Conservation (phyloP, 495 filamentous ascomycete genomes). For the Astrothelium subdiscretum region DNA sequence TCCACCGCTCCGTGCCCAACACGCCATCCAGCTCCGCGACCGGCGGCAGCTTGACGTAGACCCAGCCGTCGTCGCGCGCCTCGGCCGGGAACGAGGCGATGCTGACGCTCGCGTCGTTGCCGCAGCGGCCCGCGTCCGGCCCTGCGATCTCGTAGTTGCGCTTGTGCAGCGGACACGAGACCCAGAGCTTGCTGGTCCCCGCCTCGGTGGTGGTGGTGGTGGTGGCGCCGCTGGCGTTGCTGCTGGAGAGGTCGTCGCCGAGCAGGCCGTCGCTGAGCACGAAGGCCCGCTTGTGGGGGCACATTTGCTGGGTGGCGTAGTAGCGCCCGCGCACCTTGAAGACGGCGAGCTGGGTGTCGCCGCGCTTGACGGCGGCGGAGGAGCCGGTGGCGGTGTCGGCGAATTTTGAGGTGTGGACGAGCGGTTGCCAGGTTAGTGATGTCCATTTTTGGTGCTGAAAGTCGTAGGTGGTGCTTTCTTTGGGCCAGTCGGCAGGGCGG, state of each 20-base stretch:
- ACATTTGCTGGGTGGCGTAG: constrained; percentile 97
- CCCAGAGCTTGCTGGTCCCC: constrained; percentile 69
- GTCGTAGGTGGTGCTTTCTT: constrained; percentile 54
- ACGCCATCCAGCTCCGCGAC: constrained; percentile 75
- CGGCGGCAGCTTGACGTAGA: constrained; percentile 78
- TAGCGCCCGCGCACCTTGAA: constrained; percentile 77
- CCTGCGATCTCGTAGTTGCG: constrained; percentile 75
- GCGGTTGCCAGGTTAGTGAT: constrained; percentile 68
- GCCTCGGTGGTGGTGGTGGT: too few relatives aligned
- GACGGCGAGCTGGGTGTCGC: constrained; percentile 84
- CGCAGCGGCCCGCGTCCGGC: constrained; percentile 57
- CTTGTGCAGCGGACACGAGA: constrained; percentile 89
- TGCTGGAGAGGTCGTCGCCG: constrained; percentile 45
- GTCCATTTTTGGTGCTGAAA: constrained; percentile 70
- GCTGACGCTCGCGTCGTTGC: constrained; percentile 62
- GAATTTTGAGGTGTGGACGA: constrained; percentile 66
- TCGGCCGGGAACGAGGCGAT: constrained; percentile 82
- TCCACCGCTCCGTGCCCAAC: constrained; percentile 75
- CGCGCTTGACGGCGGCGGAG: constrained; percentile 65
- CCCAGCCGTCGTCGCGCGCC: constrained; percentile 64
- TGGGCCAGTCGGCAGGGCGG: constrained; percentile 77
- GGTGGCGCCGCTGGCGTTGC: constrained; percentile 9
- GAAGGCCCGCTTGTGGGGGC: constrained; percentile 90
- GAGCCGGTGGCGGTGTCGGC: constrained; percentile 58
- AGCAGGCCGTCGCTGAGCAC: constrained; percentile 78